Base-by-base conservation (phyloP, 1,284 basidiomycete species). In the Ceratobasidium papillatum region DNA sequence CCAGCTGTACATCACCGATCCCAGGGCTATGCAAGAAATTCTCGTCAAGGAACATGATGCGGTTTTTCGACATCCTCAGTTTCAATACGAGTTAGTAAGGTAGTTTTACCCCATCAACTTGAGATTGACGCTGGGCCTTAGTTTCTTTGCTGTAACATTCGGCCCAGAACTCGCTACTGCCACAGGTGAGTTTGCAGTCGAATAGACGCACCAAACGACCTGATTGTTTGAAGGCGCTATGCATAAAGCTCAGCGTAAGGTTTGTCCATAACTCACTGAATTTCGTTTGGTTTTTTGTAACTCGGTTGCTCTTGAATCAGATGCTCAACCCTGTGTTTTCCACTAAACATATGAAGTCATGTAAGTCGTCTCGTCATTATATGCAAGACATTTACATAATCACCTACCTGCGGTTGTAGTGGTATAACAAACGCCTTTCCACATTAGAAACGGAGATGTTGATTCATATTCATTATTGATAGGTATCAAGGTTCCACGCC, bases 281-380 rank as follows among this genome's bases (percentile, higher is more conserved):
- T 32, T 2, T 14, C 9, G 9, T 47, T 3, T 12, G 19, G 9
- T 47, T 11, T 4, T 12, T 27, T 17, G 17, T 0, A 30, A 25
- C 22, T 22, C 59, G 17, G 7, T 25, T 59, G 25, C 30, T n/a
- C n/a, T 58, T 58, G 14, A 8, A 7, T 2, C 43, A 71, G 66
- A 71, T 71, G 66, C 27, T 59, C 7, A 71, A 71, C 41, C 66
- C 66, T 7, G 66, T 59, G 19, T 71, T 71, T 22, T 45, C 66
- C 1, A 8, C 56, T 7, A 58, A 71, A 47, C 54, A 71, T 30
- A 58, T 71, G 66, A 71, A 59, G 30, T 4, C 52, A 3, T n/a
- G 66, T 71, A 52, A 1, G 66, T 47, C 7, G 1, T 22, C 8
- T 19, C 34, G 27, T 32, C 2, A 30, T 17, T 30, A 32, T 30